phyloP scores from a whole-genome alignment of 2,329 filamentous ascomycete genomes.

The Arachnomyces sp. region DNA sequence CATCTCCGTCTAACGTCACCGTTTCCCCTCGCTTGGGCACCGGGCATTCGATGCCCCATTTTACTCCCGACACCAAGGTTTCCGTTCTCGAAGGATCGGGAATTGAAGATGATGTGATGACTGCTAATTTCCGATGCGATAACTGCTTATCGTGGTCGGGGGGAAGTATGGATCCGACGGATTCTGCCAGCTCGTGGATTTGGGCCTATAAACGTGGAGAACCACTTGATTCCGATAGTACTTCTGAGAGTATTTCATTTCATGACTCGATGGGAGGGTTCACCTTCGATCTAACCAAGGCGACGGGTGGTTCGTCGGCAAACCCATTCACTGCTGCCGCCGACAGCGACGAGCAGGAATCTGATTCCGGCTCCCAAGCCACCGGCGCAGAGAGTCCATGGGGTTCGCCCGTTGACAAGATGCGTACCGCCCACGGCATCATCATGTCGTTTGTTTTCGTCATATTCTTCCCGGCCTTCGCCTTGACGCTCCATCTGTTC shows the following conservation, averaged over 20 bases:
- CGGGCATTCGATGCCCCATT: slow-evolving; percentile 37
- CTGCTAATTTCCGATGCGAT: slow-evolving; percentile 50
- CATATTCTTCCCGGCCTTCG: slow-evolving; percentile 19
- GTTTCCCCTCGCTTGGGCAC: slow-evolving; percentile 45
- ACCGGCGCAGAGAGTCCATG: neutral
- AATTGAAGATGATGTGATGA: slow-evolving; percentile 45
- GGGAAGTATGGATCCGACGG: slow-evolving; percentile 44
- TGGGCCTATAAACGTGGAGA: slow-evolving; percentile 41
- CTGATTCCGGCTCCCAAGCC: neutral
- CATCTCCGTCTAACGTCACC: slow-evolving; percentile 48
- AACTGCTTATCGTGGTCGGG: slow-evolving; percentile 48
- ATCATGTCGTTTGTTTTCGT: slow-evolving; percentile 21
- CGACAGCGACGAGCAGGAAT: neutral
- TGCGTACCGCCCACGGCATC: slow-evolving; percentile 17
- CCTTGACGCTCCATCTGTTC: slow-evolving; percentile 11
- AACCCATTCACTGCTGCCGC: slow-evolving; percentile 22
- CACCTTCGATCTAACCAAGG: slow-evolving; percentile 41
- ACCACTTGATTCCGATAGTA: slow-evolving; percentile 41
- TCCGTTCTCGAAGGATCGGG: slow-evolving; percentile 48
- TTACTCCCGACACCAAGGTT: slow-evolving; percentile 37
- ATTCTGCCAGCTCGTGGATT: slow-evolving; percentile 42
- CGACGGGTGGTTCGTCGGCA: slow-evolving; percentile 40
- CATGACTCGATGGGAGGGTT: slow-evolving; percentile 39
- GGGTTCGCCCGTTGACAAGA: slow-evolving; percentile 3
- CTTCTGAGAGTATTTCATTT: slow-evolving; percentile 35